phyloP scores from a whole-genome alignment of 163 green algal species.

The Chlamydomonas reinhardtii region DNA sequence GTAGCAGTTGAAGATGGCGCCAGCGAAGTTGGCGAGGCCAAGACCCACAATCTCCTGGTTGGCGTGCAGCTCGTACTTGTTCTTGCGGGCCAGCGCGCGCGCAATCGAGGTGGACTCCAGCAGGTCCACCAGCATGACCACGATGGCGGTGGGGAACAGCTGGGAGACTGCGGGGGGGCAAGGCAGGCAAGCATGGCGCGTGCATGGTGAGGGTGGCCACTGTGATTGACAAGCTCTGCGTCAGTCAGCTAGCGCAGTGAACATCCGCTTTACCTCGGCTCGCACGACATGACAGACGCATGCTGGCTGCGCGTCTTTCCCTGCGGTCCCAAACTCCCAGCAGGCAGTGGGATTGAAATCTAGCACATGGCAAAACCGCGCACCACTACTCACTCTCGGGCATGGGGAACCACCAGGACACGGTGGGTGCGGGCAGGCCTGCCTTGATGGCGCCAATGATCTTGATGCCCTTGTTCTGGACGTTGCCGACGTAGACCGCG shows the following conservation, averaged over 20 bases:
- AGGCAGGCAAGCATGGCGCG: too few relatives aligned
- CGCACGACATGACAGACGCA: too few relatives aligned
- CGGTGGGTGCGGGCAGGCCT: constrained; percentile 67
- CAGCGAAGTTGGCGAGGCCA: constrained; percentile 90
- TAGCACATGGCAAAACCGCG: too few relatives aligned
- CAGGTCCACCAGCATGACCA: constrained; percentile 59
- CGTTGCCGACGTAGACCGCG: constrained; percentile 74
- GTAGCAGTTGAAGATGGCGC: constrained; percentile 89
- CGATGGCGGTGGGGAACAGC: constrained; percentile 72
- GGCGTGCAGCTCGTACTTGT: constrained; percentile 74
- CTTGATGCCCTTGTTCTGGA: constrained; percentile 15
- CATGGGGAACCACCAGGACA: constrained; percentile 76
- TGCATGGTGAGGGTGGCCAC: too few relatives aligned
- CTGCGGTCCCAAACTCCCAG: too few relatives aligned
- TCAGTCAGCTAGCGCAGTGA: too few relatives aligned
- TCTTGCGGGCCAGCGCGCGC: constrained; percentile 68
- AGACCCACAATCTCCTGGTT: constrained; percentile 92
- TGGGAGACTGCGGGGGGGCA: constrained; percentile 38
- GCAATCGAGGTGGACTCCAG: constrained; percentile 74
- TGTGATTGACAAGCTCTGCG: too few relatives aligned
- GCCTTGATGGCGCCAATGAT: background rate
- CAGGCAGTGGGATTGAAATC: too few relatives aligned
- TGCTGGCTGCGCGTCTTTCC: too few relatives aligned
- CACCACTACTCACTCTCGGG: constrained; percentile 52
- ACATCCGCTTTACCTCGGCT: too few relatives aligned